These are phyloP conservation scores for Sclerotinia borealis DNA, from an alignment of 2,329 filamentous ascomycete species.

Conservation along the genomic window DNA sequence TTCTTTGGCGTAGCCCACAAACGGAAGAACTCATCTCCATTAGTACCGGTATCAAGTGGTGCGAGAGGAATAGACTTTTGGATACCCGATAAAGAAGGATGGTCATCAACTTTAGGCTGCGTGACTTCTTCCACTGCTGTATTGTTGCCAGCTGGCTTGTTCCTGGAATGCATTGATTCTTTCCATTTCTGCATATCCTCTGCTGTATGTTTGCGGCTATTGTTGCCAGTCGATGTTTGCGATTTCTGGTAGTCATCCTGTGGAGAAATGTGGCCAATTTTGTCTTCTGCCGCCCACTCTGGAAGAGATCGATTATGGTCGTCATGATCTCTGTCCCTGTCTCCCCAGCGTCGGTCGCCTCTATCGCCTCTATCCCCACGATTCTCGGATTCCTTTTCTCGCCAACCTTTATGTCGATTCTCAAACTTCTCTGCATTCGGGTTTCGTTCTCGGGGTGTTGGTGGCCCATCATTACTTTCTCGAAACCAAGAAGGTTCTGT, in stretches of 20 bases:
- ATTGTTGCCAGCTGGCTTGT: constrained; percentile 24
- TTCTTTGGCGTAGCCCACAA: constrained; percentile 44
- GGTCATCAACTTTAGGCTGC: constrained; percentile 34
- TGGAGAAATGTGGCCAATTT: constrained; percentile 66
- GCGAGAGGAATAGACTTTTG: constrained; percentile 52
- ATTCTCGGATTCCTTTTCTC: constrained; percentile 38
- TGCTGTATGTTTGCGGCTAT: constrained; percentile 55
- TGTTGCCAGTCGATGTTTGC: constrained; percentile 61
- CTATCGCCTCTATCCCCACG: constrained; percentile 23
- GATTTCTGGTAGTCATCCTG: constrained; percentile 91
- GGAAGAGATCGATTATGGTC: constrained; percentile 38
- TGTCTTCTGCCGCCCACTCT: constrained; percentile 82
- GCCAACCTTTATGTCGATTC: constrained; percentile 33
- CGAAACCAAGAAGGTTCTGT: constrained; percentile 69
- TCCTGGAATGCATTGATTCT: constrained; percentile 59
- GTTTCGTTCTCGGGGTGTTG: constrained; percentile 29
- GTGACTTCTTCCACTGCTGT: constrained; percentile 33
- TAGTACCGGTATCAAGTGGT: constrained; percentile 52
- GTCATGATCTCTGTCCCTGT: constrained; percentile 51
- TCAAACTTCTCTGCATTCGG: constrained; percentile 30
- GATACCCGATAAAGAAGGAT: constrained; percentile 30
- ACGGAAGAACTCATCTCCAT: constrained; percentile 68
- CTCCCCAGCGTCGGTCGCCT: constrained; percentile 25
- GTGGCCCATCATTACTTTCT: constrained; percentile 36
- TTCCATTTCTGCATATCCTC: constrained; percentile 96